Evolutionary conservation across 345 rosid species (phyloP), one percentile per base, ranked within the genome.

Genomic region (Euphorbia pulcherrima): DNA sequence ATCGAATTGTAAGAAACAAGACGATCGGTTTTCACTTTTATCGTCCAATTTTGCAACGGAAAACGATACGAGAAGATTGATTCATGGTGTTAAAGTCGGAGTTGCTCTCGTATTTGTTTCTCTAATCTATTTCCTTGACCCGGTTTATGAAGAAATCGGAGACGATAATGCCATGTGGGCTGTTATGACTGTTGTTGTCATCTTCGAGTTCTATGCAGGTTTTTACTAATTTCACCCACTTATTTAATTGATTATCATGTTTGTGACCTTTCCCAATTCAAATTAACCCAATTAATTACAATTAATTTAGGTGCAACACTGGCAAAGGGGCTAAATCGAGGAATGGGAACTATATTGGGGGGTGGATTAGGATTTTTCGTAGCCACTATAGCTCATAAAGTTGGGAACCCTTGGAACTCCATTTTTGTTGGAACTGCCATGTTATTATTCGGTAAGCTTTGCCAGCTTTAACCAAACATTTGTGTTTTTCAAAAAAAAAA

Each of bases 131-230:
- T 80, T 87, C 18, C 72, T 87, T 9, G 77, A 84, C 52, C 83
- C 89, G 18, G 73, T 89, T 54, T 87, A 83, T 47, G 20, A 73
- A 0, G 69, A 84, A 77, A 82, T 84, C n/a, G 90, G 88, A 46
- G 88, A 89, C 4, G 59, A 68, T 58, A 89, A 83, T 67, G 96
- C 92, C 54, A 83, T 87, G 85, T 87, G 96, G 92, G 96, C 92
- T 29, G 80, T 85, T 51, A 89, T 89, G 90, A 87, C 92, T 0
- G 90, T 89, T 8, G 90, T 89, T n/a, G 90, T 89, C 70, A 59
- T 83, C 68, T 89, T 85, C 59, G 92, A 89, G 80, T 87, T 81
- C 80, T 80, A 58, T 33, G 92, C 96, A 79, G 96, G 96, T 87
- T 68, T 33, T 70, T 46, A 33, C 16, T 27, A n/a, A n/a, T 55